Base-by-base conservation (phyloP, 2,329 filamentous ascomycete genomes). In the Aspergillus bombycis region DNA sequence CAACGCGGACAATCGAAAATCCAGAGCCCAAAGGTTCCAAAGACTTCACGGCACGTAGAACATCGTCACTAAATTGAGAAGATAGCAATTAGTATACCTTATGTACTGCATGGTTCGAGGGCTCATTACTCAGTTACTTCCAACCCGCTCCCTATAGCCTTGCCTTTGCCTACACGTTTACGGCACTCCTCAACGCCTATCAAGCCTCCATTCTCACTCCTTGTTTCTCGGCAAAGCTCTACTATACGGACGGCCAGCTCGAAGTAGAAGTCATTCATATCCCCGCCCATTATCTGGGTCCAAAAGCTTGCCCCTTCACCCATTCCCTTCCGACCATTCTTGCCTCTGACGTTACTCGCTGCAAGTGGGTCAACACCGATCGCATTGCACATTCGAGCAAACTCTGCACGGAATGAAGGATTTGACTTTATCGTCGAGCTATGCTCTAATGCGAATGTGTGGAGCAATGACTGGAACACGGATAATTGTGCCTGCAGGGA, bases 201-300 rank as follows among this genome's bases (percentile, higher is more conserved):
- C 72, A 99, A 82, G 0, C 95, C 95, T 8, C 95, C 95, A 76
- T 99, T 99, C 79, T 97, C 94, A 4, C 87, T 88, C 58, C 95
- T 85, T 52, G 93, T 97, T 58, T 90, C 88, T 7, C 93, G 85
- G 75, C 95, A 99, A 9, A 97, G 88, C 78, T 98, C 94, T 7
- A 99, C 95, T 0, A 98, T 91, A 57, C 92, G 86, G n/a, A 98
- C 94, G 1, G 93, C 95, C 53, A 99, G 88, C 82, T 96, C 94
- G 78, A 98, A 98, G 81, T 98, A 99, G 76, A 99, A 99, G 78
- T 99, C 95, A 76, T 97, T 96, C 70, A 99, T 94, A 71, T 89
- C 93, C 64, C 91, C 88, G 34, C 95, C 95, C 23, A 98, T 85
- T 66, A 98, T 87, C 81, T 97, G 94, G 10, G 93, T 91, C 94